Evolutionary conservation across 1,284 basidiomycete genomes (phyloP).

Genomic region (Pseudozyma tsukubaensis): DNA sequence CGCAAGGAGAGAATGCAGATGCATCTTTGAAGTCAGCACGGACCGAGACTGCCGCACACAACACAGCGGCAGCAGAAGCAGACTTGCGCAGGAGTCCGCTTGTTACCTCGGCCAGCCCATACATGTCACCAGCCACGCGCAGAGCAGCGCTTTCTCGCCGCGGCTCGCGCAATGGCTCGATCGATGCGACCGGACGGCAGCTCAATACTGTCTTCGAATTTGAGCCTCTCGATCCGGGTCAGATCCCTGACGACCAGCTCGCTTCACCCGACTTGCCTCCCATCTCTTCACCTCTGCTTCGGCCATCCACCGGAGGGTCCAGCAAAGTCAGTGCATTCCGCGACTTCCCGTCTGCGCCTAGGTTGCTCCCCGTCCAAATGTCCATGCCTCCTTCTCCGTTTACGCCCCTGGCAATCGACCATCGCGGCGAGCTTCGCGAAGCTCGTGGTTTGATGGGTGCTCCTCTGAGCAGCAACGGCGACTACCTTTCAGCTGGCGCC

Average conservation of each 20-base stretch:
- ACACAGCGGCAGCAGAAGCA: conserved; percentile 3
- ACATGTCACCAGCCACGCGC: conserved; percentile 23
- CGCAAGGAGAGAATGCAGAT: neutral
- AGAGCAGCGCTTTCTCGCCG: conserved; percentile 26
- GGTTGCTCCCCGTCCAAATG: conserved; percentile 52
- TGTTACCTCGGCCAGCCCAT: conserved; percentile 21
- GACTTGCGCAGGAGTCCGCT: conserved; percentile 30
- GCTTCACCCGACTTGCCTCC: conserved; percentile 45
- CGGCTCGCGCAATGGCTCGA: conserved; percentile 32
- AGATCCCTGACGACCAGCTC: conserved; percentile 42
- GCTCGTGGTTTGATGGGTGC: conserved; percentile 13
- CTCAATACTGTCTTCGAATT: conserved; percentile 47
- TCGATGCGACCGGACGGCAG: conserved; percentile 34
- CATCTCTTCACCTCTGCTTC: conserved; percentile 34
- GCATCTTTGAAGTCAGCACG: conserved; percentile 1
- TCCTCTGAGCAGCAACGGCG: conserved; percentile 12
- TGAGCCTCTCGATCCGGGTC: conserved; percentile 30
- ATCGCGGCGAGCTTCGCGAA: conserved; percentile 10
- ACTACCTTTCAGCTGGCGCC: conserved; percentile 38
- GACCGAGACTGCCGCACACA: neutral
- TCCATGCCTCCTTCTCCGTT: conserved; percentile 48
- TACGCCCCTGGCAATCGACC: conserved; percentile 42
- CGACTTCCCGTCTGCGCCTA: conserved; percentile 44
- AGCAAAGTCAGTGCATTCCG: conserved; percentile 26
- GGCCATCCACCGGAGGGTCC: conserved; percentile 25